phyloP scores from a whole-genome alignment of 495 filamentous ascomycete species.

The Annulohypoxylon nitens region DNA sequence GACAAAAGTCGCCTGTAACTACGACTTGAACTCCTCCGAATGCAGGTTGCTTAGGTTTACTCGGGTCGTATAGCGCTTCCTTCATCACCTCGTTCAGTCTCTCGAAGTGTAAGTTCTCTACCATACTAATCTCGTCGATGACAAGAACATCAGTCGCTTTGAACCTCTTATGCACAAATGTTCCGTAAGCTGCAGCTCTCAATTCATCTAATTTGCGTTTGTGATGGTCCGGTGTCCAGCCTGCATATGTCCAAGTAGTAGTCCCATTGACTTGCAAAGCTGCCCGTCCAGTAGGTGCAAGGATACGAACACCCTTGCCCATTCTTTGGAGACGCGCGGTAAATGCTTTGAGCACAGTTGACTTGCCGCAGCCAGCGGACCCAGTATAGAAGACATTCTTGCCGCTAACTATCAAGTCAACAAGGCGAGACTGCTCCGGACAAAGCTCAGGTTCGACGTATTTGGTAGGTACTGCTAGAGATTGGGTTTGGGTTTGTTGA shows the following conservation, averaged over 20 bases:
- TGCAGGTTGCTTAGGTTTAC: constrained; percentile 71
- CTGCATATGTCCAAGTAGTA: constrained; percentile 68
- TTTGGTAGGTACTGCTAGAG: neutral
- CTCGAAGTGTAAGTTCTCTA: constrained; percentile 68
- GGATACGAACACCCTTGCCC: constrained; percentile 60
- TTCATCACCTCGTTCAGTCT: constrained; percentile 67
- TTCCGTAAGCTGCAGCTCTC: constrained; percentile 15
- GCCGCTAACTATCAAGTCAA: constrained; percentile 39
- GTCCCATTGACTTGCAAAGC: constrained; percentile 67
- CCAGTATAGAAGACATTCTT: constrained; percentile 74
- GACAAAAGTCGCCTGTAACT: constrained; percentile 96
- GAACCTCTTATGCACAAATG: constrained; percentile 50
- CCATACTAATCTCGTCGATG: constrained; percentile 64
- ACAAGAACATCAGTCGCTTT: constrained; percentile 58
- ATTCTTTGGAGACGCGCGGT: constrained; percentile 51
- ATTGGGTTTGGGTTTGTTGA: neutral
- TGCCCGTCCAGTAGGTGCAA: constrained; percentile 69
- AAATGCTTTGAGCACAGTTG: constrained; percentile 66
- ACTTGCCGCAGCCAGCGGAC: constrained; percentile 72
- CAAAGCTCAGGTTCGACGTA: constrained; percentile 36
- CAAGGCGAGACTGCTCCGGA: constrained; percentile 36
- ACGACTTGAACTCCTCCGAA: constrained; percentile 96
- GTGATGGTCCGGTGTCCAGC: constrained; percentile 60
- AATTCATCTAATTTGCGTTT: constrained; percentile 44
- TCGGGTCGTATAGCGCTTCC: constrained; percentile 41